These are phyloP conservation scores for Allantophomopsis lycopodina DNA, from an alignment of 2,329 filamentous ascomycete genomes.

Conservation along the genomic window DNA sequence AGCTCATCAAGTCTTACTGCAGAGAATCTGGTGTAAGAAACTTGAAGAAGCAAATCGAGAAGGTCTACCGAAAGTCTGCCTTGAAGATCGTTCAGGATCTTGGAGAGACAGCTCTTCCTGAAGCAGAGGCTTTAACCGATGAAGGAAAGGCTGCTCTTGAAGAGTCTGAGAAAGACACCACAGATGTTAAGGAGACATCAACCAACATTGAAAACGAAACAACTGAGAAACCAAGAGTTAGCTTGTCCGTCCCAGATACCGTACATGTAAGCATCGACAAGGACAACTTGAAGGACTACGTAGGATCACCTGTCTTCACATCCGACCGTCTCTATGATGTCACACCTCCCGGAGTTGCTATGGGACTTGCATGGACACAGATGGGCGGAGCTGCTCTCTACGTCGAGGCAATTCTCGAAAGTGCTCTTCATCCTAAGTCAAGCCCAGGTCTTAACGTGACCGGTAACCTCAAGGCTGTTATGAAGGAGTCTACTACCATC, in stretches of 20 bases:
- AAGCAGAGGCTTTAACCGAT: conserved; percentile 70
- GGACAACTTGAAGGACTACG: conserved; percentile 89
- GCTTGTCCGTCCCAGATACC: conserved; percentile 70
- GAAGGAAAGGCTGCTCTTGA: conserved; percentile 70
- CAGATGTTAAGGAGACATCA: conserved; percentile 48
- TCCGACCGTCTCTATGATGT: conserved; percentile 90
- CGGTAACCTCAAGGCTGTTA: conserved; percentile 87
- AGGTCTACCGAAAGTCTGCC: conserved; percentile 94
- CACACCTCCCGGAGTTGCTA: conserved; percentile 86
- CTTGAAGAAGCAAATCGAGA: conserved; percentile 98
- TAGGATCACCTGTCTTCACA: conserved; percentile 89
- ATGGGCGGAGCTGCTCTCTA: conserved; percentile 95
- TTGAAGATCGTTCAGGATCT: conserved; percentile 94
- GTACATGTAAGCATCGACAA: conserved; percentile 81
- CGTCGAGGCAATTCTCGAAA: conserved; percentile 90
- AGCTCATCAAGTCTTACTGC: conserved; percentile 97
- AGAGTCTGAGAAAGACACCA: conserved; percentile 53
- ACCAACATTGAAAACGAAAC: conserved; percentile 38
- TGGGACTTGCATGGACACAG: conserved; percentile 97
- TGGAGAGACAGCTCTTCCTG: conserved; percentile 69
- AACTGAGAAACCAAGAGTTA: conserved; percentile 54
- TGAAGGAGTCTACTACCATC: conserved; percentile 94
- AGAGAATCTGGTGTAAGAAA: conserved; percentile 95
- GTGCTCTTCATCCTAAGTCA: conserved; percentile 58
- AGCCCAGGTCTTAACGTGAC: conserved; percentile 78